These are phyloP conservation scores for Phialocephala subalpina DNA, from an alignment of 2,329 filamentous ascomycete species.

Conservation along the genomic window DNA sequence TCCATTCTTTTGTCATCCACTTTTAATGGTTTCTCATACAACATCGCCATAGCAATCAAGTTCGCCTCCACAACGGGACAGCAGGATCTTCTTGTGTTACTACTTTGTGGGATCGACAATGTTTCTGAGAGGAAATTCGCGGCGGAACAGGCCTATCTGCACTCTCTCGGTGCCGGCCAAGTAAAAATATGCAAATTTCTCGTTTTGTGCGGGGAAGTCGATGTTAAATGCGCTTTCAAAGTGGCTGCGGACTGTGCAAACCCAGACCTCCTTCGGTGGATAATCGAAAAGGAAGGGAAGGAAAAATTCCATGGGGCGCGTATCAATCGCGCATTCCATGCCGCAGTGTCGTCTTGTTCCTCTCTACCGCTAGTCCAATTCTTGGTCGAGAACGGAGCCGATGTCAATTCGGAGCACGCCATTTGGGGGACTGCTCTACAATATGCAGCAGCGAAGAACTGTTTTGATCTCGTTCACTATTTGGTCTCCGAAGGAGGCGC, in stretches of 20 bases:
- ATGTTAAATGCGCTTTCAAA: not conserved
- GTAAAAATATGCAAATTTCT: conserved; percentile 9
- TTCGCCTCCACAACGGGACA: not conserved
- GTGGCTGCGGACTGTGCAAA: not conserved
- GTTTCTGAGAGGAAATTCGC: not conserved
- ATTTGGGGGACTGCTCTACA: conserved; percentile 8
- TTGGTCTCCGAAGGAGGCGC: conserved; percentile 10
- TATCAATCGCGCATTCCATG: not conserved
- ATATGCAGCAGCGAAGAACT: conserved; percentile 3
- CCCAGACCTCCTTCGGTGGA: conserved; percentile 2
- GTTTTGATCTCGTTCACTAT: conserved; percentile 1
- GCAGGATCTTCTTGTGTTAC: conserved; percentile 11
- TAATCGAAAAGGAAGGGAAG: conserved; percentile 6
- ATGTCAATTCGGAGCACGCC: conserved; percentile 2
- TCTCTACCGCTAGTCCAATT: conserved; percentile 3
- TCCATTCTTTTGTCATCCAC: conserved; percentile 14
- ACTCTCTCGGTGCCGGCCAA: not conserved
- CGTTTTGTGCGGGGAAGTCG: conserved; percentile 5
- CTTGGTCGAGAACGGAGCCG: conserved; percentile 9
- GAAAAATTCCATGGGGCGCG: conserved; percentile 2
- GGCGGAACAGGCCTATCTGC: not conserved
- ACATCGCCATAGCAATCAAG: not conserved
- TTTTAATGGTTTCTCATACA: conserved; percentile 9
- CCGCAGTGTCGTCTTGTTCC: conserved; percentile 7
- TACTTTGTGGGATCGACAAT: conserved; percentile 2